phyloP scores from a whole-genome alignment of 2,329 filamentous ascomycete genomes.

The Furcasterigmium furcatum region DNA sequence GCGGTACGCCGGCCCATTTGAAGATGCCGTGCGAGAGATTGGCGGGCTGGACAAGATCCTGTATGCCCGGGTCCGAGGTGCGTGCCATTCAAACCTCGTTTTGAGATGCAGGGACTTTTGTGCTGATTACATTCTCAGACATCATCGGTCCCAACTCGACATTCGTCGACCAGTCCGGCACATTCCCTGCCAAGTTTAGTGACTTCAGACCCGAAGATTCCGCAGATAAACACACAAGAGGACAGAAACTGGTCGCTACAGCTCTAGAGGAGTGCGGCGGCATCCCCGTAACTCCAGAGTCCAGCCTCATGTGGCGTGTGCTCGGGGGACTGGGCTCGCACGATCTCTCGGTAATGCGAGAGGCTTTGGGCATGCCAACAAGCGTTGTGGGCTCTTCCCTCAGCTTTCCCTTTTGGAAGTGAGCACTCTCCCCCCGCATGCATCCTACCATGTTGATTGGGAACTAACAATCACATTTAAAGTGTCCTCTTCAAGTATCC shows the following conservation, averaged over 20 bases:
- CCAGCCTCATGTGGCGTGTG: neutral
- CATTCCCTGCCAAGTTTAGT: constrained; percentile 28
- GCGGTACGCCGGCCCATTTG: constrained; percentile 45
- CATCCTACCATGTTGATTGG: no score
- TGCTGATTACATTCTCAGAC: no score
- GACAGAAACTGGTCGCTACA: neutral
- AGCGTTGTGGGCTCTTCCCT: neutral
- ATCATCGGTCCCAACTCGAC: constrained; percentile 18
- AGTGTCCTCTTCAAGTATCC: constrained; percentile 33
- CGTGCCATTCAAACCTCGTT: neutral
- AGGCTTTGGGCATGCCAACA: constrained; percentile 31
- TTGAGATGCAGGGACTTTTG: no score
- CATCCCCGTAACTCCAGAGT: constrained; percentile 1
- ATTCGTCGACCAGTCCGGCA: constrained; percentile 1
- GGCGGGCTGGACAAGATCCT: constrained; percentile 39
- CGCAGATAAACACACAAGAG: constrained; percentile 7
- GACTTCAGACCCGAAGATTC: constrained; percentile 9
- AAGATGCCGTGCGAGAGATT: constrained; percentile 47
- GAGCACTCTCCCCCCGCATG: neutral
- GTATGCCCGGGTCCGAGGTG: constrained; percentile 41
- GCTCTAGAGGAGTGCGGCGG: constrained; percentile 1
- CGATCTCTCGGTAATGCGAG: constrained; percentile 45
- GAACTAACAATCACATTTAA: neutral
- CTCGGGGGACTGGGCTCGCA: constrained; percentile 36
- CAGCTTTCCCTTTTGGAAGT: constrained; percentile 2